Evolutionary conservation across 108 stramenopile species (phyloP), one percentile per base, ranked within the genome.

Genomic region (Cylindrotheca closterium): DNA sequence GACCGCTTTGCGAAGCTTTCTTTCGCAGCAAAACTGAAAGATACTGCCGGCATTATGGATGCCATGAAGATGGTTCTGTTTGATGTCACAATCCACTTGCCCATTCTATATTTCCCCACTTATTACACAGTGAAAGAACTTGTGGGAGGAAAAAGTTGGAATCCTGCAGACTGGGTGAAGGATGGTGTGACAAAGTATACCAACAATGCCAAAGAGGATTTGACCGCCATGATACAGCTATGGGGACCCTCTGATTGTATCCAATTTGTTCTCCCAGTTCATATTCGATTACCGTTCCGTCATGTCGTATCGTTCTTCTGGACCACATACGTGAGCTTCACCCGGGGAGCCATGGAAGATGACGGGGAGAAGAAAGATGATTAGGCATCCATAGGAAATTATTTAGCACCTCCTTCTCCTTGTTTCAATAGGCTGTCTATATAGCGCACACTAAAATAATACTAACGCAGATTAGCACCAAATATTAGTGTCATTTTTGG

Each of bases 231-330:
- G 91, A 74, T 92, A 51, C 75, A 81, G 70, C 55, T 96, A 7
- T 96, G 95, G 95, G 89, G 87, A 57, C 95, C 95, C 10, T 81
- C 78, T 46, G 95, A 96, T 62, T 92, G 92, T 68, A 77, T 96
- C 50, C 91, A 92, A 61, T 96, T 96, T 79, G 79, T 83, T 28
- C 79, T 93, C 63, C 95, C 95, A 22, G 63, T 92, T 28, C 89
- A 93, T 52, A 79, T 92, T 54, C 84, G 95, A 26, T 80, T 96
- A 80, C 95, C 95, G 0, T 92, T 89, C 56, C 77, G 95, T 33
- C 95, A 96, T 64, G 49, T 89, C 54, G 95, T 90, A 0, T 86
- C 84, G 48, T 96, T 96, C 85, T 93, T 93, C 60, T 96, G 95
- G 95, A 96, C 95, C 17, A 89, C 91, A 0, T 96, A 96, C 68